Base-by-base conservation (phyloP, 164 flowering plant genomes). In the Umbellularia californica region DNA sequence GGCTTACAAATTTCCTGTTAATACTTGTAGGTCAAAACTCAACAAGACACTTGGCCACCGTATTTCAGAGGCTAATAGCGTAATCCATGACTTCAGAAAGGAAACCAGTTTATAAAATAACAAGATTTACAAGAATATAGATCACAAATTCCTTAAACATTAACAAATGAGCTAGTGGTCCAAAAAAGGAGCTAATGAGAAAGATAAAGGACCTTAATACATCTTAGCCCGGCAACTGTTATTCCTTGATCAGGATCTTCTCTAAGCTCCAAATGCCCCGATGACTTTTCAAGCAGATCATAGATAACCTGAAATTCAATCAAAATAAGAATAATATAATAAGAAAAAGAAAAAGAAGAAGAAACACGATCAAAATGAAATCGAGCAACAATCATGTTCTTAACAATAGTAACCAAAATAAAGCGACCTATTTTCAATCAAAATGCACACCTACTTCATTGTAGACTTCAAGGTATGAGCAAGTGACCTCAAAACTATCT, bases 381-480 rank as follows among this genome's bases (percentile, higher is more conserved):
- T 65, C 67, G 23, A 72, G 68, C 14, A 65, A 25, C 27, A 70
- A 2, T 2, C 66, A n/a, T 27, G 52, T 28, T 41, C 6, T 55
- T 19, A 55, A 55, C 4, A 55, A 33, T 23, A n/a, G 12, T 5
- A 3, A 55, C 50, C 58, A 41, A 25, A 72, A 69, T 55, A 58
- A 58, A 19, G 23, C 52, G 23, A 73, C 28, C 65, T 74, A 65
- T 63, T 41, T 58, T 41, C 20, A 70, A 72, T 51, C 11, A 65
- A 73, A 73, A 77, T 58, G 67, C 68, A 77, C 19, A 68, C 87
- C 55, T 82, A 92, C 98, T 84, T 93, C 98, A 85, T 93, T 93
- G 82, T 93, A 92, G 80, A 93, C 98, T 88, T 93, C 98, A 76
- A 93, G 92, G 86, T 92, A 93, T 63, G 98, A 93, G 78, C 97